phyloP scores from a whole-genome alignment of 164 flowering plant species.

The Santalum album region DNA sequence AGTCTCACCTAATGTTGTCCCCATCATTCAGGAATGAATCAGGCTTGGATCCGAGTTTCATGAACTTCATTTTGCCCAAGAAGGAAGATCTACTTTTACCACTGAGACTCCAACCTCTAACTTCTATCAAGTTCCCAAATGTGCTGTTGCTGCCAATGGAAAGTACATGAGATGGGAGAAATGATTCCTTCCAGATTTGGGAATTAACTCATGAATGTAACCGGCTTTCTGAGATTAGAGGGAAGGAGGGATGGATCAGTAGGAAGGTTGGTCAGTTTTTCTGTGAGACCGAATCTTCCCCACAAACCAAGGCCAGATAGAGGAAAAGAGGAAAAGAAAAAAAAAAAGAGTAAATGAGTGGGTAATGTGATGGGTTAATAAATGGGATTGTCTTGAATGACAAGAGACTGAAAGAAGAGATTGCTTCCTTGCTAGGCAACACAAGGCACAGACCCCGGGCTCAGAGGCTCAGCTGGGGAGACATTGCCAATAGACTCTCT shows the following conservation, averaged over 20 bases:
- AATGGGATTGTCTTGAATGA: slow-evolving; percentile 11
- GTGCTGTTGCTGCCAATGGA: not conserved
- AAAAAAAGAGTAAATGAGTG: slow-evolving; percentile 2
- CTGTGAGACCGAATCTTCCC: slow-evolving; percentile 22
- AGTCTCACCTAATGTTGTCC: slow-evolving; percentile 23
- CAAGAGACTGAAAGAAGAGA: slow-evolving; percentile 12
- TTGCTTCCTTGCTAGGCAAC: slow-evolving; percentile 24
- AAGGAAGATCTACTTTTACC: slow-evolving; percentile 7
- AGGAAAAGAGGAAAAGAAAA: slow-evolving; percentile 7
- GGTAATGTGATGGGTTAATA: slow-evolving; percentile 2
- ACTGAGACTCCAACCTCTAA: not conserved
- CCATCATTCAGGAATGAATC: slow-evolving; percentile 30
- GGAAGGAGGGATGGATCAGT: not conserved
- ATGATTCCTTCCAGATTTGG: not conserved
- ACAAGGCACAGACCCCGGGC: slow-evolving; percentile 25
- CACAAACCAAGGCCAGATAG: slow-evolving; percentile 17
- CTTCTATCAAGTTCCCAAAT: not conserved
- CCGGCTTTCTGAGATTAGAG: slow-evolving; percentile 5
- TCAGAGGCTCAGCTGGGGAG: slow-evolving; percentile 16
- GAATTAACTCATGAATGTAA: slow-evolving; percentile 4
- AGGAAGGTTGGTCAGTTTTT: not conserved
- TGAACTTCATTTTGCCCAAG: slow-evolving; percentile 43
- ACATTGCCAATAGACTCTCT: slow-evolving; percentile 11
- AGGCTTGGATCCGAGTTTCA: slow-evolving; percentile 51
- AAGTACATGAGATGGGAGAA: not conserved